Evolutionary conservation across 2,329 filamentous ascomycete species (phyloP).

Genomic region (Botrytis hyacinthi): DNA sequence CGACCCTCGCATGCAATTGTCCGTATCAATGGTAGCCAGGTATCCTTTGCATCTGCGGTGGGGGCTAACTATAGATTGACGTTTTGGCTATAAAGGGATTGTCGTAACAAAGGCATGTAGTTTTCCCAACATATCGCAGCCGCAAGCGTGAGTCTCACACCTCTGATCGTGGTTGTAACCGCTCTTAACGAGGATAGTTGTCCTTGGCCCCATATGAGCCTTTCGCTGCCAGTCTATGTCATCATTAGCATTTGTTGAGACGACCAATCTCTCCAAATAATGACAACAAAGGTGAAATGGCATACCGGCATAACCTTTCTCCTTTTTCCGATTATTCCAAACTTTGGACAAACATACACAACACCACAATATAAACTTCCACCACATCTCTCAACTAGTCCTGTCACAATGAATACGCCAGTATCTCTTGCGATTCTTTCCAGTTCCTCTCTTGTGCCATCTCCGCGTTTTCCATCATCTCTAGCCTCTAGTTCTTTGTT

Average conservation of each 20-base stretch:
- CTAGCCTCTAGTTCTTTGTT: constrained; percentile 56
- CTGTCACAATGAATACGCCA: constrained; percentile 78
- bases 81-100: constrained; percentile 83
- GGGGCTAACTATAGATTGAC: constrained; percentile 90
- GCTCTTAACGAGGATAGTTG: constrained; percentile 75
- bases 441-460: constrained; percentile 76
- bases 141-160: constrained; percentile 75
- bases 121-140: constrained; percentile 96
- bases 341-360: constrained; percentile 74
- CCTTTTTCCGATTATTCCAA: constrained; percentile 77
- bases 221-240: constrained; percentile 66
- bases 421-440: constrained; percentile 74
- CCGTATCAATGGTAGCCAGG: constrained; percentile 79
- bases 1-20: constrained; percentile 79
- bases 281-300: constrained; percentile 24
- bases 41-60: constrained; percentile 79
- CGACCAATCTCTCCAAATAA: neutral
- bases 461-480: constrained; percentile 53
- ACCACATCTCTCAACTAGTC: constrained; percentile 74
- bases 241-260: constrained; percentile 17
- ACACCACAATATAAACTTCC: constrained; percentile 82
- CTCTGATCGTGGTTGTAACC: constrained; percentile 75
- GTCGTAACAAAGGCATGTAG: constrained; percentile 87
- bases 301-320: constrained; percentile 86
- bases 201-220: constrained; percentile 86